Evolutionary conservation across 2,329 filamentous ascomycete species (phyloP).

Genomic region (Lasiodiplodia citricola): DNA sequence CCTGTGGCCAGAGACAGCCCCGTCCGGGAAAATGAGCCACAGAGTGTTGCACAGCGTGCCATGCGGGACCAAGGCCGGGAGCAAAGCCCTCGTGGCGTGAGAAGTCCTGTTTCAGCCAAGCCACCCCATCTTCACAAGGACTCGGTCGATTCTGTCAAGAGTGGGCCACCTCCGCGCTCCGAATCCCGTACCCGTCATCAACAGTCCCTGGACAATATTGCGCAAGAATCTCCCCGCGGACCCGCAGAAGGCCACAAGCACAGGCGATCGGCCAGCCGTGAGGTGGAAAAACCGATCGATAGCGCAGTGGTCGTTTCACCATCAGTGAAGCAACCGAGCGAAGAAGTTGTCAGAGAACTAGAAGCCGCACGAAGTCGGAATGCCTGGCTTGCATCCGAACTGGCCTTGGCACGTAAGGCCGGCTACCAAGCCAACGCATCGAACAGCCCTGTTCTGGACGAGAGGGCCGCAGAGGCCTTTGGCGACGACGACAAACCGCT

Average conservation of each 20-base stretch:
- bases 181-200: constrained; percentile 14
- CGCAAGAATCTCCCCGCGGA: constrained; percentile 15
- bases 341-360: constrained; percentile 82
- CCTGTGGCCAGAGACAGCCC: constrained; percentile 51
- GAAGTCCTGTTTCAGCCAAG: constrained; percentile 27
- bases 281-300: constrained; percentile 54
- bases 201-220: constrained; percentile 16
- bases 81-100: constrained; percentile 1
- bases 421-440: constrained; percentile 79
- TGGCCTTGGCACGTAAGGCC: constrained; percentile 87
- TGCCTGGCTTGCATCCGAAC: constrained; percentile 95
- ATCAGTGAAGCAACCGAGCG: constrained; percentile 68
- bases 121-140: constrained; percentile 37
- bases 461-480: constrained; percentile 77
- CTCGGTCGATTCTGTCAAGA: constrained; percentile 39
- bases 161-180: not conserved
- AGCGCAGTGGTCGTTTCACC: constrained; percentile 65
- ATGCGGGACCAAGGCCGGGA: constrained; percentile 24
- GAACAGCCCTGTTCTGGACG: constrained; percentile 75
- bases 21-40: constrained; percentile 7
- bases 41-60: constrained; percentile 14
- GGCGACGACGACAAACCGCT: constrained; percentile 90
- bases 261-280: constrained; percentile 38
- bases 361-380: constrained; percentile 85
- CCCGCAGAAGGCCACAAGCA: constrained; percentile 31